Base-by-base conservation (phyloP, 2,329 filamentous ascomycete genomes). In the Colletotrichum chlorophyti region DNA sequence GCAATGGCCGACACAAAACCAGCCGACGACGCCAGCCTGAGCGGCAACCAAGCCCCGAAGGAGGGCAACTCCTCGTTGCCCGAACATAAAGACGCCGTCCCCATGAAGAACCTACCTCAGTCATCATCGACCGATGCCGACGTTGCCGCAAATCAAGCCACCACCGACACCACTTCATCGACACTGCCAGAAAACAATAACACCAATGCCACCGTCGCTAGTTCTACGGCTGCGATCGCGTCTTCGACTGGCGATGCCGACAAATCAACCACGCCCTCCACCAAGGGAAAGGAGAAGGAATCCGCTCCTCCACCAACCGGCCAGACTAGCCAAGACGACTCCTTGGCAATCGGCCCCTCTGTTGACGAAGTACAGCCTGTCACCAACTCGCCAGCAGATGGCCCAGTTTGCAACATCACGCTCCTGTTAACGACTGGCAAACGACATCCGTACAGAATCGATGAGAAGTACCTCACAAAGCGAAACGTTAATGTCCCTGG, bases 391-490 rank as follows among this genome's bases (percentile, higher is more conserved):
- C 60, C 69, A 4, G 72, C 74, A 38, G 66, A 70, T 11, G 68
- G 69, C 1, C 76, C 78, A 7, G 78, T 83, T 6, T 86, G 91
- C 70, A 83, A 84, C 62, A 96, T 98, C 65, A 96, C 91, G 49
- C 80, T 98, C 32, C 83, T 97, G 32, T 83, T 97, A 54, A 91
- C 89, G 0, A 92, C 79, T 1, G 93, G 93, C 38, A 89, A 90
- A 32, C 83, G 93, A 62, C 93, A 97, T 74, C 92, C 93, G 0
- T 97, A 96, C 76, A 92, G 89, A 70, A 90, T 98, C 64, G 91
- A 96, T 73, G 89, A 91, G 68, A 91, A 87, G 69, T 97, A 97
- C 69, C 79, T 98, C 52, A 81, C 82, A 51, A 93, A 93, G 74
- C 86, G 92, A 59, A 91, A 89, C 65, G 91, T 97, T 51, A 84